These are phyloP conservation scores for Quercus suber DNA, from an alignment of 306 rosid genomes.

Conservation along the genomic window DNA sequence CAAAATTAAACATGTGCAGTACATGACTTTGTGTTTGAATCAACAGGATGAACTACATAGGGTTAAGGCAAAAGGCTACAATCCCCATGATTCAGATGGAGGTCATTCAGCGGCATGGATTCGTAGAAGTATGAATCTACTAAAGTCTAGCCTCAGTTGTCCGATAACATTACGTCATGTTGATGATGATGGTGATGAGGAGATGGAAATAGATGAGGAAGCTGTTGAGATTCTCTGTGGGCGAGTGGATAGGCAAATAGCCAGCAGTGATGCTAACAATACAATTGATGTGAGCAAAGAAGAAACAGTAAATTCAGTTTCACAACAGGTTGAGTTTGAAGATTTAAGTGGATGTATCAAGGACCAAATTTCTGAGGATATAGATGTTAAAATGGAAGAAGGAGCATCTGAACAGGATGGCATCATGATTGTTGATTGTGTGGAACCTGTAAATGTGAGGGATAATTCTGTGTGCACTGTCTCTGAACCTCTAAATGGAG, in stretches of 20 bases:
- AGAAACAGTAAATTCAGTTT: conserved; percentile 14
- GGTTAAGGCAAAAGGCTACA: conserved; percentile 62
- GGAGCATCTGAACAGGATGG: conserved; percentile 39
- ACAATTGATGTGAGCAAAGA: conserved; percentile 1
- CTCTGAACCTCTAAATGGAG: conserved; percentile 37
- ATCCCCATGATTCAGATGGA: conserved; percentile 55
- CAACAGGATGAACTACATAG: conserved; percentile 89
- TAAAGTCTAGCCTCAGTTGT: conserved; percentile 66
- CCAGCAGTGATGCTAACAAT: conserved; percentile 20
- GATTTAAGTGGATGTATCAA: conserved; percentile 13
- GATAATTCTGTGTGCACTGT: conserved; percentile 28
- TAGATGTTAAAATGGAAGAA: conserved; percentile 56
- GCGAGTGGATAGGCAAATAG: conserved; percentile 42
- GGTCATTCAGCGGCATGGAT: conserved; percentile 93
- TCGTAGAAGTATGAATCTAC: conserved; percentile 70
- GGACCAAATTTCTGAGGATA: conserved; percentile 33
- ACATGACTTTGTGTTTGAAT: conserved; percentile 20
- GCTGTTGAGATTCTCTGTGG: conserved; percentile 61
- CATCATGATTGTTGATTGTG: conserved; percentile 32
- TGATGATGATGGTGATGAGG: conserved; percentile 91
- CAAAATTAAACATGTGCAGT: conserved; percentile 13
- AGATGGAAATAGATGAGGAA: conserved; percentile 97
- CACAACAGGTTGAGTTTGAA: conserved; percentile 24
- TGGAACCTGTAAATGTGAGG: conserved; percentile 20
- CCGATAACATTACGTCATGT: conserved; percentile 43